phyloP scores from a whole-genome alignment of 371 early-diverging fungal species.

The Dipsacomyces acuminosporus region DNA sequence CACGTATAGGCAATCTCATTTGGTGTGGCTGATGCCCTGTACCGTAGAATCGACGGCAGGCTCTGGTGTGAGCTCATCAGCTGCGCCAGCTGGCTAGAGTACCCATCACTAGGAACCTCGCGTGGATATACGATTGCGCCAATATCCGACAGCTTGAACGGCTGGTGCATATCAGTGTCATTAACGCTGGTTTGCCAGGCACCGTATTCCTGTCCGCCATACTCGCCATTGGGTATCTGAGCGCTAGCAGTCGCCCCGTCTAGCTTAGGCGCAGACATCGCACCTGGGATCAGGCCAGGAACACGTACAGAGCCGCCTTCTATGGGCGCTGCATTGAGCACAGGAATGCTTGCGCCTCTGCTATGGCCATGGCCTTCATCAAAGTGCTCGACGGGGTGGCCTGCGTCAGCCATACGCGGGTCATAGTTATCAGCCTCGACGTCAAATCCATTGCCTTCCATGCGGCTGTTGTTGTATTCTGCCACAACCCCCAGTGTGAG shows the following conservation, averaged over 20 bases:
- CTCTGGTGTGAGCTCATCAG: slow-evolving; percentile 50
- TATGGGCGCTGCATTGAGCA: slow-evolving; percentile 10
- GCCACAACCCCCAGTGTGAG: no score
- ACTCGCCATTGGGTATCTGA: no score
- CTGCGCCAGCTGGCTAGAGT: slow-evolving; percentile 14
- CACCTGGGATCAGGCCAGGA: no score
- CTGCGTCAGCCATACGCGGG: slow-evolving; percentile 4
- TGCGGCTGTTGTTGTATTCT: not conserved
- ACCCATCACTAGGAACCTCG: slow-evolving; percentile 16
- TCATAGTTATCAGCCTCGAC: slow-evolving; percentile 1
- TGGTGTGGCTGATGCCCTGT: slow-evolving; percentile 53
- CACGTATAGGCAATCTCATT: slow-evolving; percentile 57
- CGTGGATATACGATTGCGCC: slow-evolving; percentile 27
- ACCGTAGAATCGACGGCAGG: slow-evolving; percentile 56
- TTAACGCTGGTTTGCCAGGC: not conserved
- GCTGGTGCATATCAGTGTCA: not conserved
- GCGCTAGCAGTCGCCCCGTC: not conserved
- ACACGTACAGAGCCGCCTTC: no score
- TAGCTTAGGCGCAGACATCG: not conserved
- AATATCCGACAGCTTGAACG: not conserved
- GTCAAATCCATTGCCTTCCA: slow-evolving; percentile 7
- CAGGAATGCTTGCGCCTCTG: not conserved
- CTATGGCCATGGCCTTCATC: no score
- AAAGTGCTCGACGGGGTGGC: not conserved
- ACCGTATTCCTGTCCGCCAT: slow-evolving; percentile 3